Percentiles rank a stretch among this genome's conserved stretches.
These are phyloP conservation scores for Hyaloscypha hepaticicola DNA, from an alignment of 495 filamentous ascomycete species.

Conservation along the genomic window DNA sequence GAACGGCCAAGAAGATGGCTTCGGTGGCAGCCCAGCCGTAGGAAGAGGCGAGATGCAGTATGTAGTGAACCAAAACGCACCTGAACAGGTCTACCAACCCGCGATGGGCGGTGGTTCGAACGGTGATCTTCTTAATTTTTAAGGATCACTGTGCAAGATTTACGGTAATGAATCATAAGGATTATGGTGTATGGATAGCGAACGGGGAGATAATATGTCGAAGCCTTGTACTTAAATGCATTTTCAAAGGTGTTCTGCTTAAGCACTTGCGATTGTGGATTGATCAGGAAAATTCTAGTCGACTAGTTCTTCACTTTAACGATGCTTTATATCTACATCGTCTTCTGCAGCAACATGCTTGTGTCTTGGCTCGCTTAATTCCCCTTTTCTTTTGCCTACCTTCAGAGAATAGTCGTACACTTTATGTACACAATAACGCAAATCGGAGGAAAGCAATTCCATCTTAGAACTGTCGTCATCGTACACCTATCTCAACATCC, in stretches of 20 bases:
- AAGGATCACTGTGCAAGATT: conserved; percentile 1
- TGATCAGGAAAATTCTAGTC: background rate
- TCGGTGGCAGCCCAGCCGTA: conserved; percentile 39
- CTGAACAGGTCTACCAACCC: conserved; percentile 58
- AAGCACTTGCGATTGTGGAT: background rate
- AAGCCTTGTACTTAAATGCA: conserved; percentile 11
- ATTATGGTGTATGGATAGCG: conserved; percentile 8
- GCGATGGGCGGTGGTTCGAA: conserved; percentile 49
- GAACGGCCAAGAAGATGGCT: conserved; percentile 46
- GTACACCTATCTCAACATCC: background rate
- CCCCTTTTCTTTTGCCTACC: too few relatives aligned
- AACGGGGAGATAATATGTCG: background rate
- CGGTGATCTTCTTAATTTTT: conserved; percentile 57
- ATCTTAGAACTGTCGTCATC: background rate
- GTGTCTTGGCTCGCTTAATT: too few relatives aligned
- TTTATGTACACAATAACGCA: background rate
- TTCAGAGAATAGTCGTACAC: too few relatives aligned
- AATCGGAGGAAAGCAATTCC: background rate
- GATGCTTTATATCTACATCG: background rate
- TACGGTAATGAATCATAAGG: conserved; percentile 4
- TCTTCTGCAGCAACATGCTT: too few relatives aligned
- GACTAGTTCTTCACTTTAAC: background rate
- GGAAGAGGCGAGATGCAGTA: conserved; percentile 42
- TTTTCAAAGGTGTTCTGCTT: conserved; percentile 2
- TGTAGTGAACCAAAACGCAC: conserved; percentile 67